Percentiles rank a stretch among this genome's conserved stretches.
phyloP scores from a whole-genome alignment of 306 rosid genomes.

The Ziziphus jujuba region DNA sequence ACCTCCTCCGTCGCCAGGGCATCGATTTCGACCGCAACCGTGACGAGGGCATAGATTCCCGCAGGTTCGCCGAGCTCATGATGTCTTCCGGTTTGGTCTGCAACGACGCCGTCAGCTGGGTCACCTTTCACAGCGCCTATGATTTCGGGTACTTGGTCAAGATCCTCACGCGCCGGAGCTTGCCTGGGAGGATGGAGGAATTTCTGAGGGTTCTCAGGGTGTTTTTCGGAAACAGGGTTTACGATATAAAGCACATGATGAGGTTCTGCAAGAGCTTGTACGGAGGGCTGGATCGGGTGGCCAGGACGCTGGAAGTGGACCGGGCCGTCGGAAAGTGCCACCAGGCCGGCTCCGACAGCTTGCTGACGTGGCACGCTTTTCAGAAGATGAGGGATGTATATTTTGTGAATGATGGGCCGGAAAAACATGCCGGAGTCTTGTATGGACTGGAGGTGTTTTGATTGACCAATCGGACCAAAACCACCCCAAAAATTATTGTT shows the following conservation, averaged over 20 bases:
- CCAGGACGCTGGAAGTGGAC: slow-evolving; percentile 49
- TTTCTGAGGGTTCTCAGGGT: slow-evolving; percentile 37
- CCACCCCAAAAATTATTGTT: neutral
- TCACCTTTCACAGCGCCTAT: slow-evolving; percentile 71
- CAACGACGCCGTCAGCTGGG: slow-evolving; percentile 60
- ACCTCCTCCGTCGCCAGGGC: slow-evolving; percentile 62
- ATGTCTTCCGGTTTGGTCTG: slow-evolving; percentile 67
- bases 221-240: slow-evolving; percentile 57
- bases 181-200: slow-evolving; percentile 43
- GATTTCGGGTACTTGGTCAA: slow-evolving; percentile 72
- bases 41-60: slow-evolving; percentile 40
- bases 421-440: slow-evolving; percentile 64
- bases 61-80: slow-evolving; percentile 46
- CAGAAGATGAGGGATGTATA: slow-evolving; percentile 59
- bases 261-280: slow-evolving; percentile 52
- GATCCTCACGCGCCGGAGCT: slow-evolving; percentile 41
- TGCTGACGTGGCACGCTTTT: slow-evolving; percentile 77
- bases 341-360: slow-evolving; percentile 81
- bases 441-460: slow-evolving; percentile 57
- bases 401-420: slow-evolving; percentile 44
- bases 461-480: neutral
- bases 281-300: slow-evolving; percentile 78
- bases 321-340: slow-evolving; percentile 83
- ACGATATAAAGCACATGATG: slow-evolving; percentile 75
- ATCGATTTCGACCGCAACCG: slow-evolving; percentile 56